Evolutionary conservation across 1,284 basidiomycete genomes (phyloP), one percentile per base, ranked within the genome.

Genomic region (Vanrija sp.): DNA sequence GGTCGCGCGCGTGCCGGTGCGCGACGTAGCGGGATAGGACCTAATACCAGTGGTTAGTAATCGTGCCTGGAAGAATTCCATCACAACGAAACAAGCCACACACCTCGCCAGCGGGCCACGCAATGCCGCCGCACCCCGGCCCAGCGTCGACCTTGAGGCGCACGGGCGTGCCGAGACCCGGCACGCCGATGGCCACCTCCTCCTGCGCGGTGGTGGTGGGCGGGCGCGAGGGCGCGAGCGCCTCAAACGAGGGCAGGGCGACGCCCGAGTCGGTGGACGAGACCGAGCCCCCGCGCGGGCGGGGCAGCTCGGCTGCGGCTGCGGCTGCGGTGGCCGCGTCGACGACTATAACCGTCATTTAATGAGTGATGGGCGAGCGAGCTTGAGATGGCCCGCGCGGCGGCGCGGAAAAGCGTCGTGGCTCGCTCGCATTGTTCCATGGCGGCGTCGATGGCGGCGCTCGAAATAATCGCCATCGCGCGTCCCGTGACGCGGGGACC

Each of bases 71-170:
- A 9, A n/a, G n/a, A n/a, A n/a, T n/a, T n/a, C 12, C 31, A 14
- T 31, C 12, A 14, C 31, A 14, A 31, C 8, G 31, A 4, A 4
- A 31, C 12, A 12, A 16, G n/a, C 3, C 19, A 67, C 80, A 59
- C 59, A 92, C 91, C 81, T 93, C 84, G 59, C 91, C 92, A 14
- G 92, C 88, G 4, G 89, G 90, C 92, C 92, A 96, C 12, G 90
- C 85, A 45, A 92, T 83, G 0, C 92, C 92, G 15, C 92, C 92
- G 70, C 93, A 96, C 3, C 92, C 92, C 20, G 86, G 87, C 39
- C 84, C 81, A 25, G 89, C 84, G 68, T 93, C 89, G 3, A 91
- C 81, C 25, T 70, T 64, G 15, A 79, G 61, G 45, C 71, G 66
- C 44, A 73, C 66, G 14, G 65, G 61, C 20, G 22, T 36, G 12